These are phyloP conservation scores for Castanea sativa DNA, from an alignment of 306 rosid genomes.

Conservation along the genomic window DNA sequence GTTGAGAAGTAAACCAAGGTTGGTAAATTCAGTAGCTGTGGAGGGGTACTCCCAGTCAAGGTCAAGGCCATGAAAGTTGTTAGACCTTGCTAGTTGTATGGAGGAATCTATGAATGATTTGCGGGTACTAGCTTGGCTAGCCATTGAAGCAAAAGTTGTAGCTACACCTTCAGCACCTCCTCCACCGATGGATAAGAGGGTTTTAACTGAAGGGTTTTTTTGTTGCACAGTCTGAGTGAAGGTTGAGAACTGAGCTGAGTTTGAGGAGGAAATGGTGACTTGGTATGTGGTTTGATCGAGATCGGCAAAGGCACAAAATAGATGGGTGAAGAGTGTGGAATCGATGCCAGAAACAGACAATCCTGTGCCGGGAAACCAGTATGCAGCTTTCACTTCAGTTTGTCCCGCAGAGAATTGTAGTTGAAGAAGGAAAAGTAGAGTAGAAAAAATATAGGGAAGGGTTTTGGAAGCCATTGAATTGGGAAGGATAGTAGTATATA, in stretches of 20 bases:
- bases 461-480: conserved; percentile 37
- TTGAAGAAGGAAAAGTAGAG: conserved; percentile 23
- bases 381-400: conserved; percentile 19
- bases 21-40: conserved; percentile 25
- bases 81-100: conserved; percentile 23
- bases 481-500: not conserved
- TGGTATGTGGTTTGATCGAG: conserved; percentile 23
- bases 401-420: conserved; percentile 28
- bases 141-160: conserved; percentile 35
- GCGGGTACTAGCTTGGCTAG: conserved; percentile 24
- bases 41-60: conserved; percentile 43
- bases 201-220: conserved; percentile 38
- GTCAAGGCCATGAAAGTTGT: conserved; percentile 48
- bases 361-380: conserved; percentile 47
- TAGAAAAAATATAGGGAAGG: conserved; percentile 1
- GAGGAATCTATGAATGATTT: conserved; percentile 41
- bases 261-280: conserved; percentile 30
- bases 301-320: conserved; percentile 60
- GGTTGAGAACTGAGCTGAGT: conserved; percentile 28
- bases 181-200: conserved; percentile 50
- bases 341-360: conserved; percentile 38
- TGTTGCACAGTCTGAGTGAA: conserved; percentile 39
- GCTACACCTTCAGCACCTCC: conserved; percentile 22
- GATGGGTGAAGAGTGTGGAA: conserved; percentile 55
- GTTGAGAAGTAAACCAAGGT: conserved; percentile 35